These are phyloP conservation scores for Irpex rosettiformis DNA, from an alignment of 1,284 basidiomycete genomes.

Conservation along the genomic window DNA sequence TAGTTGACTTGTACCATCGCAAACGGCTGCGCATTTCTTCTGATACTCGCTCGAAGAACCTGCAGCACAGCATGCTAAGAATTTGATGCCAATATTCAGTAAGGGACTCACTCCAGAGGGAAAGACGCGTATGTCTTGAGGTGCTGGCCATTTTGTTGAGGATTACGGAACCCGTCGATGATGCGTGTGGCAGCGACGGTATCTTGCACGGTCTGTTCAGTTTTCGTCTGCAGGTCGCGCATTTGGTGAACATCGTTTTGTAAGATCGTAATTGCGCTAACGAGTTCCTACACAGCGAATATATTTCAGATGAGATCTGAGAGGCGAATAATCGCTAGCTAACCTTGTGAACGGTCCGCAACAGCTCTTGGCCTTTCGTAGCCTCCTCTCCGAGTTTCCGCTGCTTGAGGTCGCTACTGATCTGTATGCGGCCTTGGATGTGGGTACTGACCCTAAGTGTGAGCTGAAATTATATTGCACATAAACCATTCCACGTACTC, in stretches of 20 bases:
- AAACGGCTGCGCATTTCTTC: constrained; percentile 70
- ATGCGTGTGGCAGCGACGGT: constrained; percentile 70
- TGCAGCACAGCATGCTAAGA: constrained; percentile 24
- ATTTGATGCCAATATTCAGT: background rate
- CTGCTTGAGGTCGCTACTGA: constrained; percentile 73
- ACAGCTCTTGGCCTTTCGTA: constrained; percentile 64
- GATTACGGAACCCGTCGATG: constrained; percentile 71
- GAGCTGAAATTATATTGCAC: background rate
- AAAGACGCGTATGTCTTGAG: constrained; percentile 75
- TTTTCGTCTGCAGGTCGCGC: constrained; percentile 65
- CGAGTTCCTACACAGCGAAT: constrained; percentile 45
- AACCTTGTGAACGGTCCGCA: constrained; percentile 65
- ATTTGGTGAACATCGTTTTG: constrained; percentile 64
- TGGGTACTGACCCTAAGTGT: constrained; percentile 42
- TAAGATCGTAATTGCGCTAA: constrained; percentile 58
- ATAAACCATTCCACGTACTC: constrained; percentile 47
- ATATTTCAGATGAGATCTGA: background rate
- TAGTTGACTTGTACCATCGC: constrained; percentile 73
- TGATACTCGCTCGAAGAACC: constrained; percentile 72
- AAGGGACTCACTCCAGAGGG: constrained; percentile 66
- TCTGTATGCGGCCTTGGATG: constrained; percentile 75
- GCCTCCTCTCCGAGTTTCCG: constrained; percentile 74
- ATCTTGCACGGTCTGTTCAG: constrained; percentile 74
- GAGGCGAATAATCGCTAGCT: constrained; percentile 10
- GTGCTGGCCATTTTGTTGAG: constrained; percentile 62